These are phyloP conservation scores for Tolypocladium cylindrosporum DNA, from an alignment of 2,329 filamentous ascomycete genomes.

Conservation along the genomic window DNA sequence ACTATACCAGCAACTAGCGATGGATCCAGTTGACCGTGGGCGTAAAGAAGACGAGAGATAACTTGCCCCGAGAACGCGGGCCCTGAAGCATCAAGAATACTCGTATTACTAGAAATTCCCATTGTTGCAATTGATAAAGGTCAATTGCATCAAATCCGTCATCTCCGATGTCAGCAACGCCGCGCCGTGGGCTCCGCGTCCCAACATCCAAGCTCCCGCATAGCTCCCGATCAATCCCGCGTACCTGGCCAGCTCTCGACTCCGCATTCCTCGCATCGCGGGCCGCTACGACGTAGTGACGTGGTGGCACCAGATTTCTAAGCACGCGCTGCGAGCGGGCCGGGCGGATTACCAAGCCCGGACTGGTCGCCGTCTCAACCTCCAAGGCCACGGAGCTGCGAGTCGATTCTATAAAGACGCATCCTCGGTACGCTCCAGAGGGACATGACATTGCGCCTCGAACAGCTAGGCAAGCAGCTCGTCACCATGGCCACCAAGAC, in stretches of 20 bases:
- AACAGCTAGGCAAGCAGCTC: background rate
- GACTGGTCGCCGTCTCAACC: background rate
- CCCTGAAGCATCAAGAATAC: too few species aligned
- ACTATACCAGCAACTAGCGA: conserved; percentile 9
- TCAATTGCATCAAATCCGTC: too few species aligned
- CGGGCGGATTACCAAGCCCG: background rate
- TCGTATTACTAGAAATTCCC: too few species aligned
- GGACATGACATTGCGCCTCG: background rate
- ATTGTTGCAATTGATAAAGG: too few species aligned
- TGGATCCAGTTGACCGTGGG: background rate
- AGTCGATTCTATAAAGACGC: background rate
- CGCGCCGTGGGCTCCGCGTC: too few species aligned
- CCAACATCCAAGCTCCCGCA: background rate
- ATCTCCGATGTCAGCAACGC: too few species aligned
- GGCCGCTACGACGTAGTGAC: background rate
- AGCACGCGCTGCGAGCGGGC: background rate
- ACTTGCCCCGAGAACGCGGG: too few species aligned
- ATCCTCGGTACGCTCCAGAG: background rate
- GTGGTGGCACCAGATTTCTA: background rate
- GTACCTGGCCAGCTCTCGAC: background rate
- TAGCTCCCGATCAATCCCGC: background rate
- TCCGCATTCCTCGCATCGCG: background rate
- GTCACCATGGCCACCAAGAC: conserved; percentile 22
- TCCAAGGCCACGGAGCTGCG: background rate
- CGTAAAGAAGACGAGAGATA: background rate